phyloP scores from a whole-genome alignment of 108 stramenopile species.

The Cyclotella atomus region DNA sequence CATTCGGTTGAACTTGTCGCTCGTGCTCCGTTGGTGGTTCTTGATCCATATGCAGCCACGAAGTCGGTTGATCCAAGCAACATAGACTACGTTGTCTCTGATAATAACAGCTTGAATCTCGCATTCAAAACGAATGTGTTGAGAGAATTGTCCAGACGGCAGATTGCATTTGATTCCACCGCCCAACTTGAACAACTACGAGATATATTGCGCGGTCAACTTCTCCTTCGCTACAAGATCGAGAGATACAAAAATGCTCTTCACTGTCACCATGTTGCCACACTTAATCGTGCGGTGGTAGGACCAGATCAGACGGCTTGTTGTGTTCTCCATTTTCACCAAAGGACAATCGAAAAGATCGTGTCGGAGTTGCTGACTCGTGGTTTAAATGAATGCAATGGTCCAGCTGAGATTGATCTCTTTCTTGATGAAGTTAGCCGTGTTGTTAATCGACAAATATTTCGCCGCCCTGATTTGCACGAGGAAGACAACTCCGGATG shows the following conservation, averaged over 20 bases:
- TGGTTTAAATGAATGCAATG: background rate
- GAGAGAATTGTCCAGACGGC: background rate
- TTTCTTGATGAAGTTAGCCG: conserved; percentile 1
- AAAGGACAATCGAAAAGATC: background rate
- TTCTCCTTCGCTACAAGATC: background rate
- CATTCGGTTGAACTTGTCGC: background rate
- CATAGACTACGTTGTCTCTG: background rate
- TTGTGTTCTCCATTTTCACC: conserved; percentile 5
- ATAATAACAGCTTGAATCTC: background rate
- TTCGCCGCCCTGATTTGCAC: background rate
- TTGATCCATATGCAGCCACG: background rate
- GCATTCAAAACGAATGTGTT: background rate
- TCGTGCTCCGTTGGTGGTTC: background rate
- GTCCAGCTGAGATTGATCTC: background rate
- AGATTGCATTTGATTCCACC: background rate
- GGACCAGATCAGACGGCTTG: background rate
- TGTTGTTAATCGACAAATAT: background rate
- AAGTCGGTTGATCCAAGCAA: background rate
- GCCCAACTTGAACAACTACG: background rate
- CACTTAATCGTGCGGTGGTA: background rate
- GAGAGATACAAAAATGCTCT: background rate
- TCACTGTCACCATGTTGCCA: background rate
- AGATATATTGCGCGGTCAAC: background rate
- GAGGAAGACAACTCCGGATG: conserved; percentile 3
- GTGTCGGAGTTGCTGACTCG: background rate